Evolutionary conservation across 2,329 filamentous ascomycete species (phyloP).

Genomic region (Diaporthe eres): DNA sequence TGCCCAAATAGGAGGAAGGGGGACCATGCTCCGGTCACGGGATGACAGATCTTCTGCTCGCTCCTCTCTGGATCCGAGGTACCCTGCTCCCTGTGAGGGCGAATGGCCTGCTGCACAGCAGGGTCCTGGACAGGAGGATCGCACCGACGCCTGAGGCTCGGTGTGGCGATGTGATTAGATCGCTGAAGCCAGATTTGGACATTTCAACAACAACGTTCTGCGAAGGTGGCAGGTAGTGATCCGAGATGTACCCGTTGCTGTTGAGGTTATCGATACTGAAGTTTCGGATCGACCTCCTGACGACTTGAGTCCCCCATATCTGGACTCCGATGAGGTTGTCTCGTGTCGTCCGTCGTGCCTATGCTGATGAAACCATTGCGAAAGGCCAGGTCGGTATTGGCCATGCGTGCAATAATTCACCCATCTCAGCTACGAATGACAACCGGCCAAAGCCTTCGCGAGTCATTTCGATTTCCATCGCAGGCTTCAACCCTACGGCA

Average conservation of each 20-base stretch:
- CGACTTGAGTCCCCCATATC: not conserved
- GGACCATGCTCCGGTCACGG: slow-evolving; percentile 19
- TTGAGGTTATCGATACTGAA: not conserved
- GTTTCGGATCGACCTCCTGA: slow-evolving; percentile 4
- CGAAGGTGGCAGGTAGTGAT: not conserved
- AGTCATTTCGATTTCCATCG: slow-evolving; percentile 27
- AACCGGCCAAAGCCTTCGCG: not conserved
- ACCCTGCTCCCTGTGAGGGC: slow-evolving; percentile 35
- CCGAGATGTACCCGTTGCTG: not conserved
- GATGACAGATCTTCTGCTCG: slow-evolving; percentile 29
- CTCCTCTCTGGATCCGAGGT: slow-evolving; percentile 33
- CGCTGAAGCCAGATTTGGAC: slow-evolving; percentile 16
- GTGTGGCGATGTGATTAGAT: slow-evolving; percentile 41
- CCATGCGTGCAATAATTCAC: not conserved
- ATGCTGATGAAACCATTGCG: slow-evolving; percentile 16
- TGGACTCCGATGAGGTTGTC: not conserved
- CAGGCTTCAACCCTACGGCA: slow-evolving; percentile 19
- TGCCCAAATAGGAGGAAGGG: not conserved
- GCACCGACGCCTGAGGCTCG: slow-evolving; percentile 38
- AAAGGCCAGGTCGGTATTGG: not conserved
- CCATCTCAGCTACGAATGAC: not conserved
- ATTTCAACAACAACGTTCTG: not conserved
- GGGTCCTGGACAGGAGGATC: slow-evolving; percentile 34
- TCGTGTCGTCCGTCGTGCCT: not conserved
- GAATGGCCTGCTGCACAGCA: slow-evolving; percentile 29